Evolutionary conservation across 192 early-diverging fungal genomes (phyloP).

Genomic region (Mortierella hygrophila): DNA sequence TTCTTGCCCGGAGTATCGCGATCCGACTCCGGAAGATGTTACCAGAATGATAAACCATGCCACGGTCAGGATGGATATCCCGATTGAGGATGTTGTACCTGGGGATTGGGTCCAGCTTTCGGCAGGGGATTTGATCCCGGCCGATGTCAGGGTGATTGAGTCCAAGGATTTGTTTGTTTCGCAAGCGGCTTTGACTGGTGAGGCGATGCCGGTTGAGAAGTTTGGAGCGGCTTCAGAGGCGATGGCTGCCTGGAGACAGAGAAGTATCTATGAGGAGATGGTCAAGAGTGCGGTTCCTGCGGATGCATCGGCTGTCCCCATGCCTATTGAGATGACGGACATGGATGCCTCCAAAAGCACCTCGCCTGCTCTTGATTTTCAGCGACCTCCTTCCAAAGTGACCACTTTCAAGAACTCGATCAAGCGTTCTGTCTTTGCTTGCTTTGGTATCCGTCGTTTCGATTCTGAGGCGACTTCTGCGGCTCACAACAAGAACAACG

Average conservation of each 20-base stretch:
- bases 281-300: slow-evolving; percentile 6
- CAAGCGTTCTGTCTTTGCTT: slow-evolving; percentile 20
- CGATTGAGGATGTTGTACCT: slow-evolving; percentile 57
- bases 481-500: not conserved
- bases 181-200: slow-evolving; percentile 62
- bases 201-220: slow-evolving; percentile 65
- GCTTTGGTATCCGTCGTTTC: slow-evolving; percentile 43
- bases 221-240: slow-evolving; percentile 25
- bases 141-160: slow-evolving; percentile 55
- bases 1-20: slow-evolving; percentile 42
- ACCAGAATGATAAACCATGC: slow-evolving; percentile 25
- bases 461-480: slow-evolving; percentile 14
- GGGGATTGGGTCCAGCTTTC: slow-evolving; percentile 62
- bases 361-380: not conserved
- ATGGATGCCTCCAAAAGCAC: not conserved
- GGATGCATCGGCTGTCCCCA: slow-evolving; percentile 13
- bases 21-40: slow-evolving; percentile 51
- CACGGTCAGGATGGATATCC: slow-evolving; percentile 49
- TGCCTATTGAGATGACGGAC: not conserved
- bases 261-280: slow-evolving; percentile 28
- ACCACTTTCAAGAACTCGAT: slow-evolving; percentile 16
- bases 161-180: slow-evolving; percentile 64
- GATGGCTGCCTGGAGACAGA: slow-evolving; percentile 13
- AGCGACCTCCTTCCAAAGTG: not conserved
- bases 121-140: slow-evolving; percentile 60